Base-by-base conservation (phyloP, 805 yeast species). In the Suhomyces sp. region DNA sequence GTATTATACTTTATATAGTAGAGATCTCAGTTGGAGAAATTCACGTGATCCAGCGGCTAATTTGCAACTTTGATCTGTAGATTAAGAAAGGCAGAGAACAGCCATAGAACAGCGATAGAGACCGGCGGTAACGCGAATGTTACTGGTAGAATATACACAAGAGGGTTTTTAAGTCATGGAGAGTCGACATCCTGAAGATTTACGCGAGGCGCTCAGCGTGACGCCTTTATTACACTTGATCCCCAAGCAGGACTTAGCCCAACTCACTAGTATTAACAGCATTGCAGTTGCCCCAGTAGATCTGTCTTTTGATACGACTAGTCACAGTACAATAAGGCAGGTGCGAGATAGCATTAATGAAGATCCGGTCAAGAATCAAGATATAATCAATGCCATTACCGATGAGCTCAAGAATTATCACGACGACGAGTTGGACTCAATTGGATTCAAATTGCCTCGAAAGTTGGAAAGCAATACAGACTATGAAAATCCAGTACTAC, bases 181-280 rank as follows among this genome's bases (percentile, higher is more conserved):
- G 7, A 22, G n/a, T 7, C 46, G 46, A 6, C 54, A 49, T 47
- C 69, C 66, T 5, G 41, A 50, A 23, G 58, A 57, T 46, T 45
- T 68, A n/a, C 53, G 53, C 27, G 68, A 67, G 52, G 66, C 64
- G 15, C 54, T 68, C 31, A 51, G 64, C 10, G 61, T 63, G 10
- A 61, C 65, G n/a, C 72, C 72, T 2, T 52, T 68, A 23, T 51
- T 65, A 5, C 69, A 67, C 48, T 59, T 68, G 9, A 47, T 68
- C n/a, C 71, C 71, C 19, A 61, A 58, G n/a, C 71, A 67, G 46
- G 63, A 57, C 15, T 9, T 55, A n/a, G 59, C 59, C 6, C 53
- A 55, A 4, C 19, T 53, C 10, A 48, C 53, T 5, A 45, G 54
- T 5, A 38, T 38, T 26, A 47, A 15, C 12, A 29, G 31, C 9